Evolutionary conservation across 805 yeast species (phyloP).

Genomic region (Myxozyma geophila): DNA sequence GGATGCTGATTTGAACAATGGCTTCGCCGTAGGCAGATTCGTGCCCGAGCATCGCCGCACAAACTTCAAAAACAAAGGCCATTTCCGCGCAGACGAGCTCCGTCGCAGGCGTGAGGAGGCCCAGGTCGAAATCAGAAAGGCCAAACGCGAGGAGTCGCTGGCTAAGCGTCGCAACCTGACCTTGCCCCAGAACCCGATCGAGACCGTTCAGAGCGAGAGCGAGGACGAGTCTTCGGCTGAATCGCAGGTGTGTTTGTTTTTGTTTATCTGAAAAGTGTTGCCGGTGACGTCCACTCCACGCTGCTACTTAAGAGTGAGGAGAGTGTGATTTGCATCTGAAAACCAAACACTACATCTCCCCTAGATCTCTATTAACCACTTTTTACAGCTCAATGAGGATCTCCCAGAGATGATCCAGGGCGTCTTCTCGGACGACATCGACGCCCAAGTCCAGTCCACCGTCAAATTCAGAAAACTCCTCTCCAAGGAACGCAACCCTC

Average conservation of each 20-base stretch:
- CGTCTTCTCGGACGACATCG: slow-evolving; percentile 74
- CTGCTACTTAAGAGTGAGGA: not conserved
- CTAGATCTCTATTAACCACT: not conserved
- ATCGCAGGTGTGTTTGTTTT: slow-evolving; percentile 35
- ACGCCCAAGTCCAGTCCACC: slow-evolving; percentile 84
- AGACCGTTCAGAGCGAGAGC: slow-evolving; percentile 49
- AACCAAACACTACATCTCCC: no score
- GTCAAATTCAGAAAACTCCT: slow-evolving; percentile 90
- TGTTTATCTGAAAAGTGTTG: not conserved
- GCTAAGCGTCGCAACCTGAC: slow-evolving; percentile 87
- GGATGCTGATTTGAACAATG: slow-evolving; percentile 72
- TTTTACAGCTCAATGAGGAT: slow-evolving; percentile 50
- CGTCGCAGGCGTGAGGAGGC: slow-evolving; percentile 98
- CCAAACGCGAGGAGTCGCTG: slow-evolving; percentile 91
- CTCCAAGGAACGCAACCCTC: slow-evolving; percentile 94
- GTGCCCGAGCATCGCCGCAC: slow-evolving; percentile 98
- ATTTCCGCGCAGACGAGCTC: slow-evolving; percentile 92
- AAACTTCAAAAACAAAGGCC: slow-evolving; percentile 89
- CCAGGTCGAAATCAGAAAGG: slow-evolving; percentile 94
- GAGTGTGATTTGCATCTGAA: slow-evolving; percentile 10
- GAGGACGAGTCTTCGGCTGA: slow-evolving; percentile 51
- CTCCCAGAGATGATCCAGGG: slow-evolving; percentile 85
- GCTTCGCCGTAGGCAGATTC: slow-evolving; percentile 55
- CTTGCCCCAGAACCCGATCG: slow-evolving; percentile 46
- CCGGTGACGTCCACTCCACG: not conserved